Conservation (phyloP, 768 basidiomycete genomes). For the Sarcomyxa edulis region DNA sequence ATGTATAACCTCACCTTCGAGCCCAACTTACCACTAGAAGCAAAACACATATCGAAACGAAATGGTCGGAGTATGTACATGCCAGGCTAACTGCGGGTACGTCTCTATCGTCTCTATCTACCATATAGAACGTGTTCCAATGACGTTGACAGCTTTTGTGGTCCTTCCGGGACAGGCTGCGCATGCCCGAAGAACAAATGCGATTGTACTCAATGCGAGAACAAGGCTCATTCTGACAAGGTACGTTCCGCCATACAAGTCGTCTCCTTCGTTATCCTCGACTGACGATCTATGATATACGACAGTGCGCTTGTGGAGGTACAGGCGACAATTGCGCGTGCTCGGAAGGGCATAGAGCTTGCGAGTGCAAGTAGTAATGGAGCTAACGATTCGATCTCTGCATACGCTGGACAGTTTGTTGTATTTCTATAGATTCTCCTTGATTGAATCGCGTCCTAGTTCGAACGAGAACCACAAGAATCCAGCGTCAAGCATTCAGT, state of each 20-base stretch:
- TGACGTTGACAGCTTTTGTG: conserved; percentile 24
- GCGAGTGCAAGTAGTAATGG: conserved; percentile 20
- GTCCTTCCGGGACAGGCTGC: conserved; percentile 30
- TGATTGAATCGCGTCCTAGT: background rate
- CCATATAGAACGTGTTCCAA: too few species aligned
- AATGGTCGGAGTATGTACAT: conserved; percentile 25
- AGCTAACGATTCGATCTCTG: background rate
- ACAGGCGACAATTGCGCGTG: conserved; percentile 24
- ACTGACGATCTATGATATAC: background rate
- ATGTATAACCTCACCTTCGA: background rate
- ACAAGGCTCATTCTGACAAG: conserved; percentile 31
- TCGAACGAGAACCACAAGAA: background rate
- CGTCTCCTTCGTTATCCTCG: too few species aligned
- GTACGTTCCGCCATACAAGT: conserved; percentile 16
- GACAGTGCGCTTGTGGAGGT: conserved; percentile 30
- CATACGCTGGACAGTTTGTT: background rate
- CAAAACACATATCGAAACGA: background rate
- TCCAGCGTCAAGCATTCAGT: too few species aligned
- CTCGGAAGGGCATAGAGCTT: conserved; percentile 23
- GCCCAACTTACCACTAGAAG: background rate
- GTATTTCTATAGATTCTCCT: background rate
- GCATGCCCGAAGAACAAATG: conserved; percentile 29
- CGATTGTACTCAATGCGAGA: conserved; percentile 28
- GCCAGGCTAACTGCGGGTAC: conserved; percentile 24
- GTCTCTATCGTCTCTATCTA: background rate